Evolutionary conservation across 305 asterid species (phyloP).

Genomic region (Fraxinus angustifolia): DNA sequence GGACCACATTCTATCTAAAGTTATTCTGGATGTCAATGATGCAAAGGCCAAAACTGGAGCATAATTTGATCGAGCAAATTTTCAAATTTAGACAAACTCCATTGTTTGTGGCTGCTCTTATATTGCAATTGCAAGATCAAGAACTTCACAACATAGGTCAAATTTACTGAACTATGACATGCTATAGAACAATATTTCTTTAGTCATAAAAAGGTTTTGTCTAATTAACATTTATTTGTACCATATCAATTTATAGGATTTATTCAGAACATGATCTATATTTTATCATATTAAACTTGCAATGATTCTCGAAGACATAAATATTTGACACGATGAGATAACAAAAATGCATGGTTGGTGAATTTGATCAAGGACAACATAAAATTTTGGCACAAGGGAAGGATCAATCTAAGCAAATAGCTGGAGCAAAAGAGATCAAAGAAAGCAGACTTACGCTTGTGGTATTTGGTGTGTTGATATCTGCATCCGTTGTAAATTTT

Average conservation of each 20-base stretch:
- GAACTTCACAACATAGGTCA: neutral
- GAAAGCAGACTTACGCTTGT: conserved; percentile 75
- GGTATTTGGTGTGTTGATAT: conserved; percentile 98
- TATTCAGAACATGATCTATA: neutral
- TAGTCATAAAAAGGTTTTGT: neutral
- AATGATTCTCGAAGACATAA: neutral
- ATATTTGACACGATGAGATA: neutral
- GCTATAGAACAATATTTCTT: neutral
- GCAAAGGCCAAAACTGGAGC: neutral
- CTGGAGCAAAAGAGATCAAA: conserved; percentile 15
- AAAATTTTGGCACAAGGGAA: neutral
- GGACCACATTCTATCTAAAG: neutral
- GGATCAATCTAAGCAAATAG: neutral
- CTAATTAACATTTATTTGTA: neutral
- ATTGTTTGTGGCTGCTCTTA: neutral
- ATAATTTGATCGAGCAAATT: neutral
- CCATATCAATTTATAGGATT: neutral
- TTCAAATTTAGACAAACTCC: neutral
- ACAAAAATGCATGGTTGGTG: neutral
- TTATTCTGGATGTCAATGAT: neutral
- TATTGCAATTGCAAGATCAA: neutral
- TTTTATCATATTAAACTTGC: neutral
- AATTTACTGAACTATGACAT: neutral
- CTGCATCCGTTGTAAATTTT: conserved; percentile 46
- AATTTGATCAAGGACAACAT: neutral